Conservation (phyloP, 1,284 basidiomycete genomes). For the Austropuccinia psidii region DNA sequence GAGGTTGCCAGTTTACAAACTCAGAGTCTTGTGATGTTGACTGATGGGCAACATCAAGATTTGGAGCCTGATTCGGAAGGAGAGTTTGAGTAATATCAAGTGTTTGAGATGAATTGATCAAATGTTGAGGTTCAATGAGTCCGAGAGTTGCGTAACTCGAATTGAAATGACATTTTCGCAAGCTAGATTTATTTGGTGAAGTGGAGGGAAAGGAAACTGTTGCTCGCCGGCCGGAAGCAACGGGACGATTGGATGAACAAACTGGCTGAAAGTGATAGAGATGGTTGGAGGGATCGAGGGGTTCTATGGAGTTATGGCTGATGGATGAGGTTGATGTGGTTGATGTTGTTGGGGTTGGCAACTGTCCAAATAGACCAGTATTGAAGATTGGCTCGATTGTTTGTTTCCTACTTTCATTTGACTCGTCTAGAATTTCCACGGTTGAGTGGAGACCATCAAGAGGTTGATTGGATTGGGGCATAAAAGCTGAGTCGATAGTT, state of each 20-base stretch:
- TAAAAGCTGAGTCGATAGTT: too few species aligned
- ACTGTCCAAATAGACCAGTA: too few species aligned
- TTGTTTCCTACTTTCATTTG: too few species aligned
- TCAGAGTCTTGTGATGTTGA: neutral
- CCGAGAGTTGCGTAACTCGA: neutral
- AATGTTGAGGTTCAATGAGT: too few species aligned
- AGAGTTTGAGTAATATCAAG: constrained; percentile 16
- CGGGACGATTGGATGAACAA: neutral
- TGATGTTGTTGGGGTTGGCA: too few species aligned
- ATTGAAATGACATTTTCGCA: neutral
- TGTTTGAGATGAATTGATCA: neutral
- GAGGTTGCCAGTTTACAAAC: neutral
- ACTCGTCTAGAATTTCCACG: too few species aligned
- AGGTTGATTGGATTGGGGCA: too few species aligned
- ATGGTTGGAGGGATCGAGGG: too few species aligned
- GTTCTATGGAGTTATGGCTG: too few species aligned
- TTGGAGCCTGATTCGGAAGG: neutral
- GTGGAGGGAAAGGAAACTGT: constrained; percentile 13
- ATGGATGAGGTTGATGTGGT: too few species aligned
- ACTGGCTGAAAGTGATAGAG: neutral
- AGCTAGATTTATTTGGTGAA: neutral
- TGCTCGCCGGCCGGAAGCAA: neutral
- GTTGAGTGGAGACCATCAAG: too few species aligned
- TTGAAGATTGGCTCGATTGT: too few species aligned
- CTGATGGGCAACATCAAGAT: neutral